Base-by-base conservation (phyloP, 1,139 yeast species). In the Waltiozyma sp. region DNA sequence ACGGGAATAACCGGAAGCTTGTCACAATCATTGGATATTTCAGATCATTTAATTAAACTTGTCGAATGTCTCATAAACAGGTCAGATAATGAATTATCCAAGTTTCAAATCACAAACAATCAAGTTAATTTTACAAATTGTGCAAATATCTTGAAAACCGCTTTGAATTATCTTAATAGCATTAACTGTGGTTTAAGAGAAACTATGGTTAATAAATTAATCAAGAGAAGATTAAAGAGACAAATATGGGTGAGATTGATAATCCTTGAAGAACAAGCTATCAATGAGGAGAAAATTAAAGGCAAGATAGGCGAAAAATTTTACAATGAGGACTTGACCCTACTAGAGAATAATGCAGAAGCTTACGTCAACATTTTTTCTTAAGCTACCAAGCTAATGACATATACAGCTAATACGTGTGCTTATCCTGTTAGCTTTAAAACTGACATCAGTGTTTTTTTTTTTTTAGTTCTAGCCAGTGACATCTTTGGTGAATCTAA, bases 121-220 rank as follows among this genome's bases (percentile, higher is more conserved):
- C 56, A 52, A 2, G 51, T 66, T 0, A 54, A 73, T 19, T 38
- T 59, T 2, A 57, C 59, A 18, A 74, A 74, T 49, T 50, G 65
- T 19, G 62, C 65, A 37, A 66, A 68, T 3, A 59, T 71, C 37
- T 54, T 72, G 38, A 71, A 69, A 46, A 71, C 64, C 49, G 75
- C 76, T 14, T 58, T 69, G 61, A 68, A 61, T 38, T 35, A 35
- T 18, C 48, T 68, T 21, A 65, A 75, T 21, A 66, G 66, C 39
- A 53, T 64, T 1, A 57, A 65, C 15, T 77, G 77, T 7, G 79
- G 80, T 1, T 56, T 74, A 38, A 53, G 79, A 42, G 80, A 74
- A 50, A 56, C 64, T 5, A 61, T 62, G 0, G 53, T 60, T 18
- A 77, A 72, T 47, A 71, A 68, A 48, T 45, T 65, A 9, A 59